Conservation (phyloP, 2,329 filamentous ascomycete species). For the Beauveria rudraprayagi region DNA sequence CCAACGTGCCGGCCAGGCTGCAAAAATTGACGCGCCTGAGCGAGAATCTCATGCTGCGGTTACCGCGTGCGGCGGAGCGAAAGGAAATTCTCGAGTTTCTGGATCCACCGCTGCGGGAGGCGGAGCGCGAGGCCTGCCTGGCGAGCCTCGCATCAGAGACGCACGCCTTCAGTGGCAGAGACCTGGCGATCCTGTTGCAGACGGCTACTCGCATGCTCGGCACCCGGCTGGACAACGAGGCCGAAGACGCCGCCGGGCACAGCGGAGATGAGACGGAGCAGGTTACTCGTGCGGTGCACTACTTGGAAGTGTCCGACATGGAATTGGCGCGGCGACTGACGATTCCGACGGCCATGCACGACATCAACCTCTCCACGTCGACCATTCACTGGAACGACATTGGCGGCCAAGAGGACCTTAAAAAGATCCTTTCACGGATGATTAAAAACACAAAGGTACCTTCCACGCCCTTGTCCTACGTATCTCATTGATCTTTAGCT, state of each 20-base stretch:
- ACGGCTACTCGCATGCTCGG: slow-evolving; percentile 23
- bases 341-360: slow-evolving; percentile 79
- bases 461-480: neutral
- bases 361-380: slow-evolving; percentile 81
- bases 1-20: slow-evolving; percentile 63
- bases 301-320: slow-evolving; percentile 43
- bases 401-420: slow-evolving; percentile 73
- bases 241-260: neutral
- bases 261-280: neutral
- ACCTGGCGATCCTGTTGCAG: slow-evolving; percentile 57
- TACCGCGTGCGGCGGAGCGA: slow-evolving; percentile 64
- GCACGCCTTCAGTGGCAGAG: slow-evolving; percentile 78
- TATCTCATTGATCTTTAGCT: neutral
- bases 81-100: slow-evolving; percentile 65
- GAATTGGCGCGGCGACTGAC: slow-evolving; percentile 58
- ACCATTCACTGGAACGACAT: slow-evolving; percentile 83
- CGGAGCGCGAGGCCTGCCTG: slow-evolving; percentile 44
- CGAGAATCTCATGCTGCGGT: slow-evolving; percentile 62
- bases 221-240: slow-evolving; percentile 18
- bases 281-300: slow-evolving; percentile 15
- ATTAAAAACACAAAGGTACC: slow-evolving; percentile 33
- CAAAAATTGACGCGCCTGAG: slow-evolving; percentile 57
- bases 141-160: slow-evolving; percentile 62
- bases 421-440: slow-evolving; percentile 48
- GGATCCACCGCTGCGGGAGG: slow-evolving; percentile 36